phyloP scores from a whole-genome alignment of 768 basidiomycete species.

The Lactarius tabidus region DNA sequence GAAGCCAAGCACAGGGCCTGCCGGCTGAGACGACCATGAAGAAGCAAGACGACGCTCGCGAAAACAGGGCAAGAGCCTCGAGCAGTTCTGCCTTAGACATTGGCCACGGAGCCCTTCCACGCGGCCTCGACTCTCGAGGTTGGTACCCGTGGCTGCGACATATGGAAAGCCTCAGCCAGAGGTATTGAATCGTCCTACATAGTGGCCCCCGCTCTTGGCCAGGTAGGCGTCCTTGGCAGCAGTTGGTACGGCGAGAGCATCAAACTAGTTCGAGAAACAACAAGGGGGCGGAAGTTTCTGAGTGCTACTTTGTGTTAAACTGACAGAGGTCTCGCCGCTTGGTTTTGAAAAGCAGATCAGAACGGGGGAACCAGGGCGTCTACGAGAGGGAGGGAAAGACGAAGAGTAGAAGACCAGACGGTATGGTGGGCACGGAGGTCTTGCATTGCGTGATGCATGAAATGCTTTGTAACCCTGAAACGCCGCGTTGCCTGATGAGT shows the following conservation, averaged over 20 bases:
- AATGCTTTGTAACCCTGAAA: slow-evolving; percentile 22
- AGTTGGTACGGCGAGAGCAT: slow-evolving; percentile 37
- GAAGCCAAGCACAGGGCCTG: slow-evolving; percentile 33
- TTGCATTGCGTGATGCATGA: slow-evolving; percentile 7
- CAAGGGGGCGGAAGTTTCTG: slow-evolving; percentile 33
- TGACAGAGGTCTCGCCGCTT: too few species aligned
- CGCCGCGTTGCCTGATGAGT: slow-evolving; percentile 28
- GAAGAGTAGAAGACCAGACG: slow-evolving; percentile 27
- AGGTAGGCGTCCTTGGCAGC: slow-evolving; percentile 38
- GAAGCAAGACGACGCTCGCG: slow-evolving; percentile 34
- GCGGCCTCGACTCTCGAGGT: slow-evolving; percentile 30
- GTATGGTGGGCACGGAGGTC: slow-evolving; percentile 26
- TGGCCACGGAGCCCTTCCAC: slow-evolving; percentile 14
- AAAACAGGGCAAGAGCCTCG: slow-evolving; percentile 36
- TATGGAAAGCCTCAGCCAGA: slow-evolving; percentile 48
- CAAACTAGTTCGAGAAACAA: slow-evolving; percentile 36
- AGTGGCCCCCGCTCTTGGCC: slow-evolving; percentile 29
- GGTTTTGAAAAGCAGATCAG: not conserved
- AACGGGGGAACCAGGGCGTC: not conserved
- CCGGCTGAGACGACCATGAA: slow-evolving; percentile 35
- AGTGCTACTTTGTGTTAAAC: too few species aligned
- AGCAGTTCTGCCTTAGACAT: slow-evolving; percentile 34
- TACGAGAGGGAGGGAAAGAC: slow-evolving; percentile 3
- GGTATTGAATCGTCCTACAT: slow-evolving; percentile 32
- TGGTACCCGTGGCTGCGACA: slow-evolving; percentile 38